Conservation (phyloP, 495 filamentous ascomycete species). For the Eremomyces bilateralis region DNA sequence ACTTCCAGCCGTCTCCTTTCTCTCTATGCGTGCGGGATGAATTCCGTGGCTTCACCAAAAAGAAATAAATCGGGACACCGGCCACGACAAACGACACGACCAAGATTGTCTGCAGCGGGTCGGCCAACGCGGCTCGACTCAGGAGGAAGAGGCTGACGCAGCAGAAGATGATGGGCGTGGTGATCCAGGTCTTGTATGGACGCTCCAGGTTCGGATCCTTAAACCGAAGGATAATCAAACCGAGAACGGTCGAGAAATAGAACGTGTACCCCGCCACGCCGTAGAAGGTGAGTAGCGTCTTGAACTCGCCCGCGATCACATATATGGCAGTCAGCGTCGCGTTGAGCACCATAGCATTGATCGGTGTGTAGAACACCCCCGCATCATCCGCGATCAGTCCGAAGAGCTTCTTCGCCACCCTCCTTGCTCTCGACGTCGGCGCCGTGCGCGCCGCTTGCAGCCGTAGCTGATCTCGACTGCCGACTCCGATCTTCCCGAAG, state of each 20-base stretch:
- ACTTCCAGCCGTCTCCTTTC: conserved; percentile 29
- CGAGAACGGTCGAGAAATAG: conserved; percentile 89
- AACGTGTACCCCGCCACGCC: conserved; percentile 92
- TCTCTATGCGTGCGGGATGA: conserved; percentile 15
- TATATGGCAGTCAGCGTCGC: conserved; percentile 47
- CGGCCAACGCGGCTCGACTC: conserved; percentile 64
- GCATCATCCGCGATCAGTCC: conserved; percentile 6
- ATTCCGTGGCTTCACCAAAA: conserved; percentile 38
- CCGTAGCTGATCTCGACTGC: conserved; percentile 7
- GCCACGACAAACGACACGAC: conserved; percentile 66
- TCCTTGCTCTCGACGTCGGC: not conserved
- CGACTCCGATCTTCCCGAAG: conserved; percentile 62
- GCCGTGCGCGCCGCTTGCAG: not conserved
- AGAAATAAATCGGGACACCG: conserved; percentile 75
- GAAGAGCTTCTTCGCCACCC: not conserved
- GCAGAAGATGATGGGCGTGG: conserved; percentile 92
- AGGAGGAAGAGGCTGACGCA: conserved; percentile 89
- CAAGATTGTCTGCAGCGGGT: conserved; percentile 71
- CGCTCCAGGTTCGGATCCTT: conserved; percentile 69
- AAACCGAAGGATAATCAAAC: conserved; percentile 77
- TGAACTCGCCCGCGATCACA: conserved; percentile 71
- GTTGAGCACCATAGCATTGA: conserved; percentile 76
- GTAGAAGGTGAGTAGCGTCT: conserved; percentile 84
- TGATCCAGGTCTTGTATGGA: conserved; percentile 89
- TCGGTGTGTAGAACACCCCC: conserved; percentile 54